These are phyloP conservation scores for Lactifluus piperatus DNA, from an alignment of 768 basidiomycete genomes.

Conservation along the genomic window DNA sequence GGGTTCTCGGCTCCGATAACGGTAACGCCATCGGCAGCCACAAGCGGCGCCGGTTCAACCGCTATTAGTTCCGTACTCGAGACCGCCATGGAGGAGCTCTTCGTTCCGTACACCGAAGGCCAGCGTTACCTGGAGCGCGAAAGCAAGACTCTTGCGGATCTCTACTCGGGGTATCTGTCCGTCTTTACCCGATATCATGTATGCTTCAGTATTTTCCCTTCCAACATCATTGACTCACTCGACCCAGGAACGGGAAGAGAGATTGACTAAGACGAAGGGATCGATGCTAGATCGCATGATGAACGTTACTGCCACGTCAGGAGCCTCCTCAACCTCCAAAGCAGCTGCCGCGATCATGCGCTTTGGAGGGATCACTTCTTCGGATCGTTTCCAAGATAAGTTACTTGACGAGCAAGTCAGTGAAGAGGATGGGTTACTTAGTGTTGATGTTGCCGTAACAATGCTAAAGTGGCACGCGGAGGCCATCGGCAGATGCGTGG, in stretches of 20 bases:
- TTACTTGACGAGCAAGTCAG: slow-evolving; percentile 57
- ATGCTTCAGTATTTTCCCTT: slow-evolving; percentile 23
- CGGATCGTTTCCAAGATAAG: slow-evolving; percentile 42
- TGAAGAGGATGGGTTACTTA: slow-evolving; percentile 78
- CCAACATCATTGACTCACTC: not conserved
- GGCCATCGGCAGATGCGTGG: slow-evolving; percentile 88
- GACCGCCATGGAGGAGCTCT: slow-evolving; percentile 90
- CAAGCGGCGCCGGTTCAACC: slow-evolving; percentile 39
- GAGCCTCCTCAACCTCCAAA: slow-evolving; percentile 57
- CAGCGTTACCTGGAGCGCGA: slow-evolving; percentile 88
- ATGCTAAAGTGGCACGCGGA: slow-evolving; percentile 99
- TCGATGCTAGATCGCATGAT: slow-evolving; percentile 89
- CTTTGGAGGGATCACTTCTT: slow-evolving; percentile 66
- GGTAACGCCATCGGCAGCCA: slow-evolving; percentile 33
- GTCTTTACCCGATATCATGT: slow-evolving; percentile 89
- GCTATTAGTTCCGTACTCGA: slow-evolving; percentile 82
- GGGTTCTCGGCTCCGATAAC: slow-evolving; percentile 53
- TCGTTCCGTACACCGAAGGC: slow-evolving; percentile 89
- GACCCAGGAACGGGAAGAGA: slow-evolving; percentile 33
- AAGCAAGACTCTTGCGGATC: slow-evolving; percentile 67
- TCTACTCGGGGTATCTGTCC: slow-evolving; percentile 65
- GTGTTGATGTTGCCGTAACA: slow-evolving; percentile 68
- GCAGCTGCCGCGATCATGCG: slow-evolving; percentile 86
- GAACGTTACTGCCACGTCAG: slow-evolving; percentile 57
- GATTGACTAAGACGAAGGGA: slow-evolving; percentile 55